phyloP scores from a whole-genome alignment of 495 filamentous ascomycete species.

The Xylaria intraflava region DNA sequence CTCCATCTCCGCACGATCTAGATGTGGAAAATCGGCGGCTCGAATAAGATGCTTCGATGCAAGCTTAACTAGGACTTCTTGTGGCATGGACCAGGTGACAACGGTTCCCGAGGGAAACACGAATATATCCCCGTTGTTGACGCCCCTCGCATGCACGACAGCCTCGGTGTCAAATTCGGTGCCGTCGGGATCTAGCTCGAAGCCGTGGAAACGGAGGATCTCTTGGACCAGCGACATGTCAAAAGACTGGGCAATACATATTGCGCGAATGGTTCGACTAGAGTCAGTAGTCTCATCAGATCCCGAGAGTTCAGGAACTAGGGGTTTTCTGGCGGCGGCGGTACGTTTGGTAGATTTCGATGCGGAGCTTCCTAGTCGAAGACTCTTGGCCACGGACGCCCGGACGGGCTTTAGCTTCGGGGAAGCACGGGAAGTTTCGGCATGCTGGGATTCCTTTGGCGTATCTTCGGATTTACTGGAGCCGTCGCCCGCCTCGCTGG shows the following conservation, averaged over 20 bases:
- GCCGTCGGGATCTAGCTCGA: conserved; percentile 52
- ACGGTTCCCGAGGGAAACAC: conserved; percentile 97
- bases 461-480: conserved; percentile 2
- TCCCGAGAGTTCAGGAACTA: neutral
- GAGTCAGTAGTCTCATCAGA: conserved; percentile 17
- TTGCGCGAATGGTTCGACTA: conserved; percentile 62
- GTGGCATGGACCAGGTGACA: conserved; percentile 78
- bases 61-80: conserved; percentile 63
- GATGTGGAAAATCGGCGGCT: conserved; percentile 68
- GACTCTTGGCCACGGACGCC: conserved; percentile 34
- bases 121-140: conserved; percentile 74
- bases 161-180: conserved; percentile 55
- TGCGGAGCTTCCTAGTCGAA: conserved; percentile 25
- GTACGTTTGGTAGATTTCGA: conserved; percentile 15
- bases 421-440: conserved; percentile 13
- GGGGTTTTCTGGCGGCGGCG: conserved; percentile 5
- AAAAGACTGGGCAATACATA: conserved; percentile 82
- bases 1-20: conserved; percentile 69
- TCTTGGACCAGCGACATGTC: conserved; percentile 65
- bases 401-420: conserved; percentile 36
- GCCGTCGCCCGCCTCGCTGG: conserved; percentile 18
- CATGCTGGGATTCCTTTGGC: conserved; percentile 2
- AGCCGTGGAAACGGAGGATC: conserved; percentile 66
- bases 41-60: conserved; percentile 64
- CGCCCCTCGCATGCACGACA: conserved; percentile 49